phyloP scores from a whole-genome alignment of 1,284 basidiomycete species.

The Cutaneotrichosporon cyanovorans region DNA sequence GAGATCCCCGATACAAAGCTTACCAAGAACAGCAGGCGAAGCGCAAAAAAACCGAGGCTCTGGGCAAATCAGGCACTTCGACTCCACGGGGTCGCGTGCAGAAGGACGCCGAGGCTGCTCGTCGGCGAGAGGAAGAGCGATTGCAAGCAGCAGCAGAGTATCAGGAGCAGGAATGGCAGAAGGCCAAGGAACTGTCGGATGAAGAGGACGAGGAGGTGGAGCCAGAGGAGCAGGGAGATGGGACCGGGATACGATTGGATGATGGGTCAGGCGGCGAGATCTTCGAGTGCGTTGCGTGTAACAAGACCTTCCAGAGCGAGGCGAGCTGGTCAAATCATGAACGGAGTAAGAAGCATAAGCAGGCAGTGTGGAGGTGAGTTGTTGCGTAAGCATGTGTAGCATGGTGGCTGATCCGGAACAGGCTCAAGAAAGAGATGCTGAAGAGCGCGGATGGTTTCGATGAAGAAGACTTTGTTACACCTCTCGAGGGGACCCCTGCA shows the following conservation, averaged over 20 bases:
- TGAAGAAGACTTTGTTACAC: slow-evolving; percentile 16
- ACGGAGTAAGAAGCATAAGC: slow-evolving; percentile 88
- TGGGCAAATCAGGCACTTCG: slow-evolving; percentile 9
- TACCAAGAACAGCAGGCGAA: slow-evolving; percentile 54
- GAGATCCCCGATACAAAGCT: slow-evolving; percentile 83
- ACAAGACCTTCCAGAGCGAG: slow-evolving; percentile 83
- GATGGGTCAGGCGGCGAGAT: slow-evolving; percentile 29
- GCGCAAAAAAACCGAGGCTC: slow-evolving; percentile 12
- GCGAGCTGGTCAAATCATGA: slow-evolving; percentile 96
- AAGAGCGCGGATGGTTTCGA: slow-evolving; percentile 13
- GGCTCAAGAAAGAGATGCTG: slow-evolving; percentile 60
- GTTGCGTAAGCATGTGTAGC: not conserved
- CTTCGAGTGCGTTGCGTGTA: slow-evolving; percentile 95
- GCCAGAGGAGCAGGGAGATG: slow-evolving; percentile 30
- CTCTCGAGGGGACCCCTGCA: slow-evolving; percentile 26
- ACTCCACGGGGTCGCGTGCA: slow-evolving; percentile 9
- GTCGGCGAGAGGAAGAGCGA: slow-evolving; percentile 23
- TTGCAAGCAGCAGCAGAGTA: slow-evolving; percentile 26
- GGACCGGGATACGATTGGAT: slow-evolving; percentile 28
- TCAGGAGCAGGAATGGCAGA: slow-evolving; percentile 70
- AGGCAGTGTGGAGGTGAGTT: slow-evolving; percentile 63
- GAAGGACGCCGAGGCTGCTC: slow-evolving; percentile 22
- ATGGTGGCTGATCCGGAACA: slow-evolving; percentile 52
- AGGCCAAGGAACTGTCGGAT: slow-evolving; percentile 58
- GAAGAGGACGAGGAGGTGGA: slow-evolving; percentile 49